Evolutionary conservation across 257 asterid genomes (phyloP), one percentile per base, ranked within the genome.

Genomic region (Nicotiana undulata): DNA sequence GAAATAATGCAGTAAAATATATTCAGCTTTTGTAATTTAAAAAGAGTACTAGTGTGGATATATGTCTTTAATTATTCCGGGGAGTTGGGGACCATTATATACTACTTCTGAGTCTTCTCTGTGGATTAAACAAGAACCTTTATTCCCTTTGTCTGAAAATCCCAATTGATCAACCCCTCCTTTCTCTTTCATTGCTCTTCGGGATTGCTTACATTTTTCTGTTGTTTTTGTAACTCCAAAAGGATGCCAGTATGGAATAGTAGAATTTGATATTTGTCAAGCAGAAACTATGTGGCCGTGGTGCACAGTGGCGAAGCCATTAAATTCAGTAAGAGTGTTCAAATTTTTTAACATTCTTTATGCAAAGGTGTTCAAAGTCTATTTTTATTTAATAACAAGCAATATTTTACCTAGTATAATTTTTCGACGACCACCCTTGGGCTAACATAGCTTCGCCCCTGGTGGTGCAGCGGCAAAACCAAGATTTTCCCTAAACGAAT

Each of bases 121-220:
- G 82, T 77, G 68, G 77, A 74, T 53, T 37, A 76, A 79, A 84
- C 87, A 74, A 80, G 66, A 56, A 31, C 44, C 87, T 87, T 89
- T 90, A 93, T 92, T 92, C 98, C 86, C 84, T 89, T 86, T 93
- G 96, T 90, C 88, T 81, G 82, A 52, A 76, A 63, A 34, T 85
- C 84, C 82, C 82, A 79, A 86, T 81, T 81, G 66, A 85, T 85
- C 81, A 80, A 40, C 83, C 15, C 59, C 83, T 76, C 85, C 75
- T 40, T 81, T 88, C 89, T 44, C 81, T 89, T 88, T 86, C 90
- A 55, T 72, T 64, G 20, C 31, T 22, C 67, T 24, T 29, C 4
- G 78, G 78, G 61, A 74, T 74, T 74, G 77, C 15, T 72, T 8
- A 29, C 77, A 70, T 72, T 72, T 49, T 72, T 5, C 55, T 51